Percentiles rank a stretch among this genome's conserved stretches.
Conservation (phyloP, 768 basidiomycete species). For the Phlegmacium glaucopus region DNA sequence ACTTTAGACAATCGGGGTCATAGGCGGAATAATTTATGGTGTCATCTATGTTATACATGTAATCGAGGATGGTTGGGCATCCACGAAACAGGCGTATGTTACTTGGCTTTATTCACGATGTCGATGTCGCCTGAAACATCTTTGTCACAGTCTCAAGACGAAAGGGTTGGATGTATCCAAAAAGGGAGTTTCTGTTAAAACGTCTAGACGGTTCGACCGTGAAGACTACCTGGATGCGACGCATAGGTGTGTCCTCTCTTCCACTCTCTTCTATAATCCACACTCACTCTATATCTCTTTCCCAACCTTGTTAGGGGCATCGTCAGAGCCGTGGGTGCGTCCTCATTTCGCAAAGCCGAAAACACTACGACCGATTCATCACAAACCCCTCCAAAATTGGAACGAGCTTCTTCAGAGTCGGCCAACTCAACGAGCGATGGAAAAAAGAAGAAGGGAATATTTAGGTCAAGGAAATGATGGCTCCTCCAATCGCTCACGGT, state of each 20-base stretch:
- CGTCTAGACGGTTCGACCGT: constrained; percentile 52
- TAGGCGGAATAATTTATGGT: constrained; percentile 44
- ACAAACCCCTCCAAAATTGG: constrained; percentile 11
- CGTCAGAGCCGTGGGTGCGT: constrained; percentile 46
- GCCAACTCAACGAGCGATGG: constrained; percentile 18
- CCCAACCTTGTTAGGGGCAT: constrained; percentile 37
- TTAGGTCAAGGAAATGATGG: constrained; percentile 9
- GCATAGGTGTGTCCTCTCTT: constrained; percentile 47
- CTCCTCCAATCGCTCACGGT: neutral
- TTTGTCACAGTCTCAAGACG: constrained; percentile 43
- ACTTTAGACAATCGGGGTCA: constrained; percentile 44
- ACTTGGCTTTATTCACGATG: neutral
- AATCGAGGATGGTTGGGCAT: constrained; percentile 40
- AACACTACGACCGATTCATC: constrained; percentile 1
- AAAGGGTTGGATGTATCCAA: constrained; percentile 55
- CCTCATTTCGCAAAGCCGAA: constrained; percentile 37
- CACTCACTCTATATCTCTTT: neutral
- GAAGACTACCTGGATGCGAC: constrained; percentile 72
- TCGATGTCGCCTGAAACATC: neutral
- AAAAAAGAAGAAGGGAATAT: constrained; percentile 23
- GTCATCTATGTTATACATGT: constrained; percentile 33
- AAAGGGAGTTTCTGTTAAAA: constrained; percentile 66
- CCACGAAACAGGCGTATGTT: constrained; percentile 56
- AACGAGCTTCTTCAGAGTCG: constrained; percentile 18
- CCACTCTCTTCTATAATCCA: neutral